Base-by-base conservation (phyloP, 176 grass and related monocot genomes). In the Avena sativa region DNA sequence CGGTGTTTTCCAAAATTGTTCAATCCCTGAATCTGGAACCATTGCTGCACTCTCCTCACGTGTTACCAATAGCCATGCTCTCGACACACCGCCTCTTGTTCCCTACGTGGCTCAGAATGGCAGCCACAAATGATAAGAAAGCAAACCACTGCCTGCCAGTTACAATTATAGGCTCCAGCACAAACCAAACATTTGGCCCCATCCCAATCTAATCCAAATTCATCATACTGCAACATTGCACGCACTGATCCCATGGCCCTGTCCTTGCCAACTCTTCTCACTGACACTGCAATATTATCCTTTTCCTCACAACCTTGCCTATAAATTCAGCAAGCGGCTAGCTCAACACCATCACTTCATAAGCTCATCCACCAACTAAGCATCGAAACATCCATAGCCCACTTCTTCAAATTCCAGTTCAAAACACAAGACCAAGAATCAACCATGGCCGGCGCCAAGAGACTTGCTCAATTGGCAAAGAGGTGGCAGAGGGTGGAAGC, bases 401-500 rank as follows among this genome's bases (percentile, higher is more conserved):
- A 89, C 5, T 19, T 78, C 9, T 47, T 38, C 50, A 59, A 65
- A 15, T 14, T 28, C 28, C 6, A 78, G 34, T 2, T 3, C 20
- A 20, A 20, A 80, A 25, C 74, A 85, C n/a, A 28, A 50, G 19
- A 16, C 0, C 1, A 0, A 50, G 25, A 74, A 5, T 0, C 58
- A 79, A 21, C 60, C 59, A 80, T 88, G 74, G 43, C 68, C 8
- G 58, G 50, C 9, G 19, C 89, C 50, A 85, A 80, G 50, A 87
- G 74, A 81, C 50, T 87, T 0, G 58, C 75, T 52, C 80, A 85
- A 11, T 20, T 87, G 21, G 34, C 76, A 4, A 81, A 48, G 57
- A 92, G 61, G 56, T 89, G 90, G 83, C 64, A 79, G 16, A 74
- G 51, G n/a, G 65, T 79, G 25, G 83, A 58, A 10, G 14, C 65